Evolutionary conservation across 805 yeast species (phyloP).

Genomic region (Peterozyma xylosa): DNA sequence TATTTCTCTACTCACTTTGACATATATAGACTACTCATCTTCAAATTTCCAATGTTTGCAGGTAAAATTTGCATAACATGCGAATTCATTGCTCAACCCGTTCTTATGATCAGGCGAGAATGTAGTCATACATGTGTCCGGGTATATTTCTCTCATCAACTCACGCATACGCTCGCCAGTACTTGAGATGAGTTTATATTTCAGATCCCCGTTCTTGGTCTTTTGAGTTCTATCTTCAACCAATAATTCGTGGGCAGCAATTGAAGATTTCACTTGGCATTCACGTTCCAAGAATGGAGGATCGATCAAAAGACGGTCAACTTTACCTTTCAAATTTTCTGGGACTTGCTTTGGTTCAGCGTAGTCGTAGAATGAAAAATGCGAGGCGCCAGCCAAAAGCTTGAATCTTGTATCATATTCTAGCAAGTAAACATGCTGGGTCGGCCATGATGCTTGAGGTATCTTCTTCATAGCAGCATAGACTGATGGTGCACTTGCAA

Average conservation of each 20-base stretch:
- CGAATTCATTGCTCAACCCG: constrained; percentile 81
- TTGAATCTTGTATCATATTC: constrained; percentile 78
- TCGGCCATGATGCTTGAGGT: constrained; percentile 46
- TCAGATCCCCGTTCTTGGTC: constrained; percentile 31
- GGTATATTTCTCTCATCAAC: constrained; percentile 53
- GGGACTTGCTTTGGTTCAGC: constrained; percentile 60
- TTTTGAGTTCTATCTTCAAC: constrained; percentile 27
- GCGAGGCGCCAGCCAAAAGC: constrained; percentile 57
- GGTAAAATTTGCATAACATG: constrained; percentile 77
- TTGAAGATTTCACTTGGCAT: constrained; percentile 68
- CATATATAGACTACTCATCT: neutral
- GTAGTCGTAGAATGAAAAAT: constrained; percentile 72
- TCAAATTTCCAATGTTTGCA: constrained; percentile 57
- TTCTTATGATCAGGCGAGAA: constrained; percentile 77
- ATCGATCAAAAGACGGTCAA: constrained; percentile 70
- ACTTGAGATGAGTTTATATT: constrained; percentile 57
- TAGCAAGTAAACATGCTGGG: constrained; percentile 61
- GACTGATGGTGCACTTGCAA: constrained; percentile 88
- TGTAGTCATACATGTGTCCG: constrained; percentile 54
- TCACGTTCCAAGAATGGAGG: constrained; percentile 83
- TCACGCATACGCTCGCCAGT: constrained; percentile 86
- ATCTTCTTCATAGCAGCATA: constrained; percentile 70
- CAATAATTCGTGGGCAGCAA: constrained; percentile 56
- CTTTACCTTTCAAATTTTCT: constrained; percentile 45
- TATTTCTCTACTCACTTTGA: too few relatives aligned